A percentile compares a stretch with the other conserved stretches of the same genome.
Conservation (phyloP, 305 asterid species). For the Fraxinus latifolia region DNA sequence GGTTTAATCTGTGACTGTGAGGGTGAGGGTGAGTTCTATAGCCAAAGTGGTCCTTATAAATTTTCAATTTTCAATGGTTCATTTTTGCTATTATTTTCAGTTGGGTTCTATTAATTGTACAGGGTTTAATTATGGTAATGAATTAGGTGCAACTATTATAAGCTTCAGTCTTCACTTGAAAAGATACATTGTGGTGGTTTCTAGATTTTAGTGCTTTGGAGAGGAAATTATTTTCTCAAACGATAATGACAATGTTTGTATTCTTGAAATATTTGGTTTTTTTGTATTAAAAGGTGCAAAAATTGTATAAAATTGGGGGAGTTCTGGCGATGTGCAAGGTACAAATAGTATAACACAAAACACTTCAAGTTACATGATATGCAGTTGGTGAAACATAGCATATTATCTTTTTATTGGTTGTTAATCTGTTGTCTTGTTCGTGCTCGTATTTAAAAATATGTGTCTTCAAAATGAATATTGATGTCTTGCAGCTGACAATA, state of each 20-base stretch:
- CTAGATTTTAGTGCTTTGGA: neutral
- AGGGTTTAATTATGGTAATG: neutral
- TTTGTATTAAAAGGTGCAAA: neutral
- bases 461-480: conserved; percentile 17
- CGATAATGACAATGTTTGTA: neutral
- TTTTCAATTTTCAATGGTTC: neutral
- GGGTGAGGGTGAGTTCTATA: neutral
- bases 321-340: neutral
- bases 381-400: too few species aligned
- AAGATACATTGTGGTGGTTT: neutral
- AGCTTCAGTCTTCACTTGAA: neutral
- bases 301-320: neutral
- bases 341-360: neutral
- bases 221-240: neutral
- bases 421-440: neutral
- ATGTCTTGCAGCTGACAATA: conserved; percentile 13
- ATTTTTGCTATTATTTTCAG: neutral
- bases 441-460: neutral
- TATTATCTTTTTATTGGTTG: neutral
- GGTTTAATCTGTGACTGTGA: neutral
- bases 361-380: neutral
- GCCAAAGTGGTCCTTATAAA: neutral
- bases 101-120: neutral
- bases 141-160: neutral
- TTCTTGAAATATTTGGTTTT: neutral